phyloP scores from a whole-genome alignment of 2,329 filamentous ascomycete species.

The Penicillium crustosum region DNA sequence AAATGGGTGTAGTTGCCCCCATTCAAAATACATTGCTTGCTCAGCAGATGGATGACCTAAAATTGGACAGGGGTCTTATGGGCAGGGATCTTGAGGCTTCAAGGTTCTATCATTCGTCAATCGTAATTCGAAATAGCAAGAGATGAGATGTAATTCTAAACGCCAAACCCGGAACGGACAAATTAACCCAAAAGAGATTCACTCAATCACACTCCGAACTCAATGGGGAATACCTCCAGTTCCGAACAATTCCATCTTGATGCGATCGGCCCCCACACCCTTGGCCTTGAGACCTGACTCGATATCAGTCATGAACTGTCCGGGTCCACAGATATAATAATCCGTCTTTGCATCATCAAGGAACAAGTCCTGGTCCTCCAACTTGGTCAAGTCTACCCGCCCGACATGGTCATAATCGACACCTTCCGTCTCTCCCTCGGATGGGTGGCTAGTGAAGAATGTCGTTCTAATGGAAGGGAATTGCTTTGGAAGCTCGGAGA shows the following conservation, averaged over 20 bases:
- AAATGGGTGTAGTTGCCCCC: neutral
- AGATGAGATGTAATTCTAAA: slow-evolving; percentile 5
- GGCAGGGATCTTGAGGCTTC: too few relatives aligned
- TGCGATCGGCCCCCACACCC: slow-evolving; percentile 59
- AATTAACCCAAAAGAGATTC: neutral
- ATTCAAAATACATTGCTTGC: neutral
- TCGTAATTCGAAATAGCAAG: neutral
- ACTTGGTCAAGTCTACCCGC: slow-evolving; percentile 57
- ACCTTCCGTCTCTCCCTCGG: slow-evolving; percentile 50
- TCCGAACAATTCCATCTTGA: slow-evolving; percentile 69
- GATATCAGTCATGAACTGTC: slow-evolving; percentile 66
- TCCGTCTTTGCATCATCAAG: slow-evolving; percentile 55
- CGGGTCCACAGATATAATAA: slow-evolving; percentile 73
- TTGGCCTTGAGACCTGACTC: slow-evolving; percentile 53
- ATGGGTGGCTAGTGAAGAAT: slow-evolving; percentile 59
- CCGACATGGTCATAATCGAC: slow-evolving; percentile 61
- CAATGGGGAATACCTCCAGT: slow-evolving; percentile 48
- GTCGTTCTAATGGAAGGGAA: slow-evolving; percentile 53
- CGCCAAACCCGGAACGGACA: neutral
- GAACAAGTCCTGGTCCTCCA: slow-evolving; percentile 59
- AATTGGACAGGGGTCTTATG: neutral
- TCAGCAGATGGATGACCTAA: neutral
- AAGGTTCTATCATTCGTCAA: neutral
- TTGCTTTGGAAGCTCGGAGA: slow-evolving; percentile 46
- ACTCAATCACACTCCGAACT: neutral